phyloP scores from a whole-genome alignment of 1,284 basidiomycete species.

The Retiboletus flavoniger region DNA sequence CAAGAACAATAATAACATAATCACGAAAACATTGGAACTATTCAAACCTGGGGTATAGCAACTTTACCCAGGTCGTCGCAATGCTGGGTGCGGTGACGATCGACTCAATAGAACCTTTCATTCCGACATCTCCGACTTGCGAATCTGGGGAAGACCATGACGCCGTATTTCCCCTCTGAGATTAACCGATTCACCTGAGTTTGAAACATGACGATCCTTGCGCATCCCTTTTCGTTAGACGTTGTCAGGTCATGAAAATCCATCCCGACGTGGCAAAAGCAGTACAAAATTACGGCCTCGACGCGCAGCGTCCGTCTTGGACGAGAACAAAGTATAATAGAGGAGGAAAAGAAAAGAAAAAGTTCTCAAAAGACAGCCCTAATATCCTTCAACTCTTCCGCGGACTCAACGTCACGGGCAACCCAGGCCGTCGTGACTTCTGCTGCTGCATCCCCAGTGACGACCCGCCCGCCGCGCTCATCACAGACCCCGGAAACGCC shows the following conservation, averaged over 20 bases:
- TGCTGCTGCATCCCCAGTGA: constrained; percentile 42
- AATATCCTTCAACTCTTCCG: constrained; percentile 22
- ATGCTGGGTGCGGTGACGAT: not conserved
- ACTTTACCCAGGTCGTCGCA: not conserved
- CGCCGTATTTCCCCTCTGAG: too few species aligned
- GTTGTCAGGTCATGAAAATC: not conserved
- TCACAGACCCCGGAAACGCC: constrained; percentile 14
- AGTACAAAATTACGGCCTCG: not conserved
- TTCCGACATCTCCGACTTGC: not conserved
- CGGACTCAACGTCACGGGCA: constrained; percentile 37
- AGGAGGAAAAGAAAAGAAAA: not conserved
- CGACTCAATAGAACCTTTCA: not conserved
- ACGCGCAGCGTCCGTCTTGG: not conserved
- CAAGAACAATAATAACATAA: constrained; percentile 1
- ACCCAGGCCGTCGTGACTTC: constrained; percentile 47
- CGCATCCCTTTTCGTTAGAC: not conserved
- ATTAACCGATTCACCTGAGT: too few species aligned
- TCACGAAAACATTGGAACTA: not conserved
- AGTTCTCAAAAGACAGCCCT: not conserved
- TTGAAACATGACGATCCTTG: not conserved
- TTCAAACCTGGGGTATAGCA: too few species aligned
- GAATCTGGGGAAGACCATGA: not conserved
- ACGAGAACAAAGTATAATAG: not conserved
- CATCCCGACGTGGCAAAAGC: not conserved
- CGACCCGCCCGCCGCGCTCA: constrained; percentile 24